Evolutionary conservation across 192 early-diverging fungal genomes (phyloP), one percentile per base, ranked within the genome.

Genomic region (Geranomyces michiganensis): DNA sequence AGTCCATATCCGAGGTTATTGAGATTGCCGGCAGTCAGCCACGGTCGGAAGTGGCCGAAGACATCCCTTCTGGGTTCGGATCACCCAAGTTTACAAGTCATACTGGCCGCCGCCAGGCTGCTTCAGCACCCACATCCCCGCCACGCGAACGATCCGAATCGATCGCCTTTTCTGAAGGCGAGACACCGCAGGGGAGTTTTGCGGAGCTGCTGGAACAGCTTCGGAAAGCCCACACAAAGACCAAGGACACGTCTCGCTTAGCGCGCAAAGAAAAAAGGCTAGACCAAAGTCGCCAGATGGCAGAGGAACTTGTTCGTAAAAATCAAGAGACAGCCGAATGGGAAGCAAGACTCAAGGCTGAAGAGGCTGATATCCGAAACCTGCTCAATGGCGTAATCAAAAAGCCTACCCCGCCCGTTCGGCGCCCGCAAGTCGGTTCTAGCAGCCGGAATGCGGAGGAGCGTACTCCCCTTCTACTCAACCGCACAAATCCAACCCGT

Each of bases 201-300:
- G 58, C 58, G 5, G 58, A 60, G 17, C 58, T 60, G 4, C 19
- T 60, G 58, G 58, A 33, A 19, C 17, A 60, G 58, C 58, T 60
- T 2, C 58, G 58, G 58, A 7, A 60, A 17, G 58, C 58, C 8
- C 58, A 29, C 31, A 6, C 17, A 29, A 60, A 60, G 31, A 60
- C 58, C 27, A 17, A 36, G 6, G 43, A 70, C 27, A 31, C 56
- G 8, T n/a, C 30, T 36, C n/a, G 26, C 19, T 32, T 70, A 22
- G n/a, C 14, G n/a, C 19, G 45, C 19, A 70, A 70, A 36, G 68
- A 70, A 41, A 14, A 47, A 19, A 32, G 45, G 32, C 46, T 70
- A 41, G 32, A 61, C 1, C 14, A 44, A 26, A 61, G 68, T 24
- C 68, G 68, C 24, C 31, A 70, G 53, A 70, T 70, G 63, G 68